phyloP scores from a whole-genome alignment of 1,284 basidiomycete species.

The Pseudozyma sp. region DNA sequence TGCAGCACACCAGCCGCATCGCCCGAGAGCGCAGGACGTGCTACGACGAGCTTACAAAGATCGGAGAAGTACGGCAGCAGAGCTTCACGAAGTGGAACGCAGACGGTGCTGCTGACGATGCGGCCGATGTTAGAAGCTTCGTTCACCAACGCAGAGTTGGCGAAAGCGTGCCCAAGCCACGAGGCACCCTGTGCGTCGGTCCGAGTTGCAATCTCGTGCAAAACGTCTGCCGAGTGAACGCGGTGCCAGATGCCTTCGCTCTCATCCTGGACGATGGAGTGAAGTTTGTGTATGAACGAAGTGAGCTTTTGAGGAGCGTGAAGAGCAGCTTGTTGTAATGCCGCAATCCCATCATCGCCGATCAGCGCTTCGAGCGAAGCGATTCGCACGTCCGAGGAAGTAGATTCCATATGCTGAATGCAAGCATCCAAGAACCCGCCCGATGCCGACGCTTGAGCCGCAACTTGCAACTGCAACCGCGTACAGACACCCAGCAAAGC shows the following conservation, averaged over 20 bases:
- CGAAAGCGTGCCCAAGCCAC: constrained; percentile 18
- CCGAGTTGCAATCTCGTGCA: constrained; percentile 24
- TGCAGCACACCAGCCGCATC: constrained; percentile 13
- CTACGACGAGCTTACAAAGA: constrained; percentile 33
- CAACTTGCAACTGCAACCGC: constrained; percentile 28
- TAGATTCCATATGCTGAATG: constrained; percentile 2
- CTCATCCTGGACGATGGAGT: constrained; percentile 16
- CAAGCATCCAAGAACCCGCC: constrained; percentile 28
- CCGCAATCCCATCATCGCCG: constrained; percentile 27
- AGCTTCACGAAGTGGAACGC: constrained; percentile 50
- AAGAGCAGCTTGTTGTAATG: constrained; percentile 22
- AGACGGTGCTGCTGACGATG: constrained; percentile 27
- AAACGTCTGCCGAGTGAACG: constrained; percentile 32
- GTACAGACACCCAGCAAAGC: constrained; percentile 30
- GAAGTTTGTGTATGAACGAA: constrained; percentile 26
- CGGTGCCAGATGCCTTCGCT: constrained; percentile 47
- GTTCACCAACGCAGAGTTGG: constrained; percentile 2
- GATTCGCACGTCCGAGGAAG: constrained; percentile 29
- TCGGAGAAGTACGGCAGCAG: constrained; percentile 50
- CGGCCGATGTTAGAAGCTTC: constrained; percentile 20
- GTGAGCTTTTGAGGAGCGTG: constrained; percentile 7
- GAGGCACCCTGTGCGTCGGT: constrained; percentile 8
- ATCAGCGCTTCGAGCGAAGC: constrained; percentile 40
- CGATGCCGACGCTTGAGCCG: constrained; percentile 1
- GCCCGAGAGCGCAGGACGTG: neutral